Evolutionary conservation across 2,329 filamentous ascomycete species (phyloP).

Genomic region (Reticulascus tulasneorum): DNA sequence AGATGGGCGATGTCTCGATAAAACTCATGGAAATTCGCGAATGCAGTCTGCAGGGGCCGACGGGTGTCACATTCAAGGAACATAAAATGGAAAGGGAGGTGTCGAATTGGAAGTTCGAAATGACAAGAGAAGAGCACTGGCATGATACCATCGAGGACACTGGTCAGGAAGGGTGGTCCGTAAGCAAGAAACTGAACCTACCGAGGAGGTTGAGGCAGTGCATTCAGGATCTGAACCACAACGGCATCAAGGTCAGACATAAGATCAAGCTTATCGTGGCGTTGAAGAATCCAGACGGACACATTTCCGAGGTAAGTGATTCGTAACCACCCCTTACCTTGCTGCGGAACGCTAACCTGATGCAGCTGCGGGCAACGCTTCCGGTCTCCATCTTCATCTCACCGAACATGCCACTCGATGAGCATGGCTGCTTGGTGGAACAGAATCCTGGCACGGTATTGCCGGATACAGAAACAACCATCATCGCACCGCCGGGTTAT

Average conservation of each 20-base stretch:
- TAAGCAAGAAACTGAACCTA: slow-evolving; percentile 62
- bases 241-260: slow-evolving; percentile 88
- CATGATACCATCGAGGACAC: slow-evolving; percentile 65
- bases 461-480: slow-evolving; percentile 48
- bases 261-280: slow-evolving; percentile 90
- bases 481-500: slow-evolving; percentile 85
- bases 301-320: slow-evolving; percentile 73
- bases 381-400: slow-evolving; percentile 95
- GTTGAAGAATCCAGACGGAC: slow-evolving; percentile 90
- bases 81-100: slow-evolving; percentile 64
- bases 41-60: slow-evolving; percentile 48
- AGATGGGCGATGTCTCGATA: slow-evolving; percentile 77
- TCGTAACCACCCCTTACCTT: not conserved
- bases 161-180: slow-evolving; percentile 61
- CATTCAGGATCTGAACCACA: slow-evolving; percentile 83
- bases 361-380: slow-evolving; percentile 76
- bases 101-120: slow-evolving; percentile 52
- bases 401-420: slow-evolving; percentile 83
- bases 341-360: slow-evolving; percentile 8
- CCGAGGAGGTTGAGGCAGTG: slow-evolving; percentile 80
- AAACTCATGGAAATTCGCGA: slow-evolving; percentile 78
- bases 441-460: slow-evolving; percentile 50
- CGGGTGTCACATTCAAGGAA: slow-evolving; percentile 44
- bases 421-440: slow-evolving; percentile 74
- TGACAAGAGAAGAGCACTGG: slow-evolving; percentile 60